Evolutionary conservation across 805 yeast genomes (phyloP), one percentile per base, ranked within the genome.

Genomic region (Ogataea angusta): DNA sequence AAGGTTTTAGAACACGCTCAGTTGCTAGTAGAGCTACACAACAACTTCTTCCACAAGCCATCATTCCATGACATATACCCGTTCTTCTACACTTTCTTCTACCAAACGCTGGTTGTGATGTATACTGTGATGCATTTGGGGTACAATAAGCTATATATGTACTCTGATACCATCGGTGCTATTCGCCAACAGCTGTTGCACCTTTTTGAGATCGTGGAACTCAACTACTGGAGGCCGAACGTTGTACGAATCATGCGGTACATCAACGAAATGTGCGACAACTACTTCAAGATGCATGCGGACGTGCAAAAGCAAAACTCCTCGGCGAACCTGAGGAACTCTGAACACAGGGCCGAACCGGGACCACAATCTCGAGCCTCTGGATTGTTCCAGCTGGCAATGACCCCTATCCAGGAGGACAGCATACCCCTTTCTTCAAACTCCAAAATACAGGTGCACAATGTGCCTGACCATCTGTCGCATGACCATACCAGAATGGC

Each of bases 51-150:
- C 55, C 41, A 46, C 3, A 46, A 42, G 9, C 50, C 59, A 9
- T 42, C 46, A 16, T 57, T 73, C 65, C 63, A 59, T 64, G 48
- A 57, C 49, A 27, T 61, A 30, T 71, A 66, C 45, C 80, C 78
- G 13, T 72, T 72, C 42, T 65, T 72, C 38, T 72, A 70, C 48
- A 65, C 75, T 2, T 74, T 72, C 38, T 57, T 73, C 9, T 73
- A 73, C 52, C 80, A 75, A 50, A 76, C 78, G 2, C 60, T 75
- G 36, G 70, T 75, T 39, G 77, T 74, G 16, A 63, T 70, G 16
- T 75, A 68, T 57, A 73, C 77, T 1, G 54, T 74, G 46, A 55
- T 75, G 49, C 75, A 72, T 50, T 57, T 69, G 38, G 69, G 69
- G 17, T 67, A 59, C 38, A 59, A 59, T 13, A 63, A 60, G 23